Evolutionary conservation across 352 stramenopile species (phyloP).

Genomic region (Achlya hypogyna): DNA sequence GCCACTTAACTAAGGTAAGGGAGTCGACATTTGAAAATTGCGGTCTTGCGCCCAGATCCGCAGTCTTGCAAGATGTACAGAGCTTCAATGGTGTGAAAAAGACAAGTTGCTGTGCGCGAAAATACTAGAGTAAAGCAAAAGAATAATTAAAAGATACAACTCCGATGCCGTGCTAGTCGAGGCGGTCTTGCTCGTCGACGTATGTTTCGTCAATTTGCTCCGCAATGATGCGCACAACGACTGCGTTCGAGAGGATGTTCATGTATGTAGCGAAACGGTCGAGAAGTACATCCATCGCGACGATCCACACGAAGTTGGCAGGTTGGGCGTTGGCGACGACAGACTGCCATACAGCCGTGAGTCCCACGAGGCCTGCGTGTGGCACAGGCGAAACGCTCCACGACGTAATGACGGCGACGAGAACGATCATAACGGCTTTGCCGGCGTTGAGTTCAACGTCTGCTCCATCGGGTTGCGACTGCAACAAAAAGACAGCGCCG

Average conservation of each 20-base stretch:
- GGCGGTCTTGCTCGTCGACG: slow-evolving; percentile 18
- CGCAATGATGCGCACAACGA: slow-evolving; percentile 61
- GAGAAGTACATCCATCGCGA: slow-evolving; percentile 58
- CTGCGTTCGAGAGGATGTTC: slow-evolving; percentile 67
- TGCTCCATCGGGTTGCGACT: background rate
- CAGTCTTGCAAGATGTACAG: no score
- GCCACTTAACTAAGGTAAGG: no score
- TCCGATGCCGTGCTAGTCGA: no score
- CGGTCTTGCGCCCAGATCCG: no score
- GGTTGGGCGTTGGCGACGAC: slow-evolving; percentile 32
- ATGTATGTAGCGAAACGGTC: slow-evolving; percentile 61
- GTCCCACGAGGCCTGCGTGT: slow-evolving; percentile 57
- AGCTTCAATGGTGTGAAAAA: no score
- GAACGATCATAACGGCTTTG: background rate
- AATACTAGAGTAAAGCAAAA: no score
- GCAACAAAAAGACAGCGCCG: background rate
- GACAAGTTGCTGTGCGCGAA: no score
- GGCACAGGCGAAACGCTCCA: slow-evolving; percentile 39
- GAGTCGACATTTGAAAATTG: no score
- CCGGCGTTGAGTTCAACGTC: background rate
- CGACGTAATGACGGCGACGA: background rate
- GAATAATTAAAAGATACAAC: no score
- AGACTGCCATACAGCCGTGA: slow-evolving; percentile 66
- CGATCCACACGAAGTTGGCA: slow-evolving; percentile 32
- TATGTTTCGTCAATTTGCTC: slow-evolving; percentile 46